These are phyloP conservation scores for Fusarium globosum DNA, from an alignment of 2,329 filamentous ascomycete species.

Conservation along the genomic window DNA sequence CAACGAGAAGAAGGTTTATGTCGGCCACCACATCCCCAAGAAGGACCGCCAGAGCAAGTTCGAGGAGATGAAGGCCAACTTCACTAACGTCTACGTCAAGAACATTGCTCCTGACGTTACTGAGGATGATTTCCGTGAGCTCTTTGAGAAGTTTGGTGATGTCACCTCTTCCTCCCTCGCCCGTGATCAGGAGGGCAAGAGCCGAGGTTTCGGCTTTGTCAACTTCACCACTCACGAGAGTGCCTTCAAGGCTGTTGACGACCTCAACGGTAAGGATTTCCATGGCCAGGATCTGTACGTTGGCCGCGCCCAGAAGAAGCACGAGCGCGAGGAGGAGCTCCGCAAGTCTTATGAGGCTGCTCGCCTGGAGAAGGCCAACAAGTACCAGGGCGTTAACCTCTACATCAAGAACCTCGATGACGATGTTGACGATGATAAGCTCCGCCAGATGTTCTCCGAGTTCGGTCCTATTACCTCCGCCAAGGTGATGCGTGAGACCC, in stretches of 20 bases:
- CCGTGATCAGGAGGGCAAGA: constrained; percentile 89
- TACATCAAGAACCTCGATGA: constrained; percentile 99
- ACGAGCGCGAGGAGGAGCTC: constrained; percentile 99
- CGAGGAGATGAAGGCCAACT: constrained; percentile 99
- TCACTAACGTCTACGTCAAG: constrained; percentile 99
- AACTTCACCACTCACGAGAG: constrained; percentile 94
- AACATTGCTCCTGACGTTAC: constrained; percentile 87
- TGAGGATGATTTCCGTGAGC: constrained; percentile 92
- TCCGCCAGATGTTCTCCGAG: constrained; percentile 90
- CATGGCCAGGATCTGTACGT: constrained; percentile 97
- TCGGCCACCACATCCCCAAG: constrained; percentile 99
- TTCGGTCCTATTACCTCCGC: constrained; percentile 97
- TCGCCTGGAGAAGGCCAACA: constrained; percentile 97
- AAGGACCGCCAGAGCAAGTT: constrained; percentile 99
- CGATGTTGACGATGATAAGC: constrained; percentile 97
- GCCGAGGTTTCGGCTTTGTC: constrained; percentile 94
- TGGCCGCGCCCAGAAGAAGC: constrained; percentile 99
- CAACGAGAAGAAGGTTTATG: constrained; percentile 99
- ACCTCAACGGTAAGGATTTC: constrained; percentile 92
- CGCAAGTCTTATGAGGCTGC: constrained; percentile 99
- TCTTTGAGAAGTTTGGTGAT: constrained; percentile 92
- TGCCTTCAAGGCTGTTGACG: constrained; percentile 86
- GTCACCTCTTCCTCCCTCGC: constrained; percentile 96
- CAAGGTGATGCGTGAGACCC: constrained; percentile 96
- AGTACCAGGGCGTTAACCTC: constrained; percentile 99